Evolutionary conservation across 2,329 filamentous ascomycete species (phyloP).

Genomic region (Xylaria multiplex): DNA sequence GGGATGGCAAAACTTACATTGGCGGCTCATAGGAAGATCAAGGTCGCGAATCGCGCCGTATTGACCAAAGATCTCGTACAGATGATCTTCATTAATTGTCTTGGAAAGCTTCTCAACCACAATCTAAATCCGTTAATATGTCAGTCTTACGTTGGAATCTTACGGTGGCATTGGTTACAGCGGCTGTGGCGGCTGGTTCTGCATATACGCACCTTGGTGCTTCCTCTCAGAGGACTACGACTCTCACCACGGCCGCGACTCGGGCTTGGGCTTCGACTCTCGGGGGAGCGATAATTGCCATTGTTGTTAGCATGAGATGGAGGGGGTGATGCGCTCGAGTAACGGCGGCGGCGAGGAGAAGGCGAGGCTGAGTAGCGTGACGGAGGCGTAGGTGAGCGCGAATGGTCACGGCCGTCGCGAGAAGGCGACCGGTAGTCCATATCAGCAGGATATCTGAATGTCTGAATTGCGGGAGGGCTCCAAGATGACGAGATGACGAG

Average conservation of each 20-base stretch:
- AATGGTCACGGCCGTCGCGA: conserved; percentile 43
- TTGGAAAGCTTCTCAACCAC: conserved; percentile 96
- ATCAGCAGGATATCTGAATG: background rate
- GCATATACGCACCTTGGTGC: conserved; percentile 45
- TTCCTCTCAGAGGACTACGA: conserved; percentile 47
- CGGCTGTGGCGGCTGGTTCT: background rate
- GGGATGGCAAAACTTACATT: conserved; percentile 64
- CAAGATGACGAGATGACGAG: background rate
- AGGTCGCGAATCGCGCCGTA: conserved; percentile 89
- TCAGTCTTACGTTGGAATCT: background rate
- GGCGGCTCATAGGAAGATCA: conserved; percentile 87
- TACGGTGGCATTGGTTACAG: background rate
- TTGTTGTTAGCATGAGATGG: conserved; percentile 50
- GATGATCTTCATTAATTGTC: conserved; percentile 88
- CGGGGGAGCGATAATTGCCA: conserved; percentile 47
- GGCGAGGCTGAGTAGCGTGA: conserved; percentile 54
- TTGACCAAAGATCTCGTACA: conserved; percentile 89
- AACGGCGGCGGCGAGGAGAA: conserved; percentile 47
- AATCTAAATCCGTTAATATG: conserved; percentile 66
- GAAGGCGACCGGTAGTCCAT: conserved; percentile 50
- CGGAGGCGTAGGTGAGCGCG: conserved; percentile 51
- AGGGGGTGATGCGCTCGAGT: conserved; percentile 45
- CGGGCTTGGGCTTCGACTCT: conserved; percentile 41
- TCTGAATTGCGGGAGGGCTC: background rate
- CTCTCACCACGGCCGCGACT: conserved; percentile 45